Base-by-base conservation (phyloP, 1,139 yeast genomes). In the Candida dubliniensis region DNA sequence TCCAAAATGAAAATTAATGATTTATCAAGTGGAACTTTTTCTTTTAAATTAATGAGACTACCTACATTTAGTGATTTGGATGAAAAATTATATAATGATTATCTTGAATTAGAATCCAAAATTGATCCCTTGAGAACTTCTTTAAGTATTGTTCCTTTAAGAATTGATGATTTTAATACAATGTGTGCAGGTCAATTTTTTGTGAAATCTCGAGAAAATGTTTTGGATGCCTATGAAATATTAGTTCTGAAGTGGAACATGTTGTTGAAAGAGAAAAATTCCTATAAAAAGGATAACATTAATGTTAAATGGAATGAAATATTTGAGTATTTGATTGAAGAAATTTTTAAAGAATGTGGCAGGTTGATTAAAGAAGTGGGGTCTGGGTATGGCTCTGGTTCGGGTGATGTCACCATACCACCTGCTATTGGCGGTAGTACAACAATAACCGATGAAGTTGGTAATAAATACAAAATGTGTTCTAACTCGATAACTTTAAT, bases 81-180 rank as follows among this genome's bases (percentile, higher is more conserved):
- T 48, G 63, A 63, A 27, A 47, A 49, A 14, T 43, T 66, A n/a
- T 64, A 69, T 50, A 51, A 58, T 7, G 63, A 62, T 25, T 69
- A 67, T 47, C 43, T 62, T 11, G 54, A 50, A 4, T 55, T 74
- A 8, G 67, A 66, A 26, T 51, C 64, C 6, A 59, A 67, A 29
- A 52, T 81, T 10, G 67, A 66, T 30, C 88, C 88, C 0, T 63
- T 84, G 38, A 66, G 68, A 36, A 83, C 82, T 2, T 82, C 91
- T 14, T 55, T 85, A n/a, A 72, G 76, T 36, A 75, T 82, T 44
- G 67, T 85, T 4, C 87, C 87, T 0, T 55, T 66, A 12, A 66
- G 85, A 42, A 66, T 84, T 18, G 78, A 78, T 15, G 72, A 69
- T 41, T 77, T 72, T 56, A 63, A 57, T 43, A 58, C 55, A 13